These are phyloP conservation scores for Eucalyptus cloeziana DNA, from an alignment of 345 rosid species.

Conservation along the genomic window DNA sequence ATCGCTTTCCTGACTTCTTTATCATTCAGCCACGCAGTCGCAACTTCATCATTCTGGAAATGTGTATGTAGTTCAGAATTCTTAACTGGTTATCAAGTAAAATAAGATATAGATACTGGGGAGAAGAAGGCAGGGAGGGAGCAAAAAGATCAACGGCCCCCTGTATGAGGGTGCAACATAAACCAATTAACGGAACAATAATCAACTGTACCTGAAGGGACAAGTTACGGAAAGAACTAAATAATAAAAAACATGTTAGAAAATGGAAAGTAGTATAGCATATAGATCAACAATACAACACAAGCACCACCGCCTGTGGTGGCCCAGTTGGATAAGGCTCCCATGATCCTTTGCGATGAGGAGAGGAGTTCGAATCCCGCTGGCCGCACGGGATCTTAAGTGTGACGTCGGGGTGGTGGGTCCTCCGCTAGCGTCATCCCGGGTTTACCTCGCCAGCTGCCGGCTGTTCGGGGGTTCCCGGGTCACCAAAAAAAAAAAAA, in stretches of 20 bases:
- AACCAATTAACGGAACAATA: neutral
- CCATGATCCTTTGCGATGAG: no score
- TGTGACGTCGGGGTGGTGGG: no score
- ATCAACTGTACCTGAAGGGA: neutral
- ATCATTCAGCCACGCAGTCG: conserved; percentile 24
- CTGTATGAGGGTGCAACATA: neutral
- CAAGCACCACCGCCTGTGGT: no score
- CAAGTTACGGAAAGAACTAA: neutral
- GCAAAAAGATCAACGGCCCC: neutral
- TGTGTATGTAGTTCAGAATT: neutral
- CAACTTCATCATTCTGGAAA: conserved; percentile 20
- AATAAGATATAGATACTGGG: neutral
- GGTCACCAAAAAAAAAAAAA: no score
- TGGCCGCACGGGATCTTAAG: no score
- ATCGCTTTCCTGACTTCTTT: conserved; percentile 25
- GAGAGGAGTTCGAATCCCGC: no score
- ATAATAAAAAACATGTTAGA: neutral
- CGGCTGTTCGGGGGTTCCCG: no score
- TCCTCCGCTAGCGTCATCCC: no score
- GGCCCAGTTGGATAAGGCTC: no score
- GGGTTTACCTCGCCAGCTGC: no score
- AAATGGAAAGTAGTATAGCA: neutral
- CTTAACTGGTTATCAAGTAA: neutral
- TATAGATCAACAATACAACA: neutral
- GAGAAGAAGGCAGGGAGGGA: neutral